Base-by-base conservation (phyloP, 495 filamentous ascomycete species). In the Lineolata rhizophorae region DNA sequence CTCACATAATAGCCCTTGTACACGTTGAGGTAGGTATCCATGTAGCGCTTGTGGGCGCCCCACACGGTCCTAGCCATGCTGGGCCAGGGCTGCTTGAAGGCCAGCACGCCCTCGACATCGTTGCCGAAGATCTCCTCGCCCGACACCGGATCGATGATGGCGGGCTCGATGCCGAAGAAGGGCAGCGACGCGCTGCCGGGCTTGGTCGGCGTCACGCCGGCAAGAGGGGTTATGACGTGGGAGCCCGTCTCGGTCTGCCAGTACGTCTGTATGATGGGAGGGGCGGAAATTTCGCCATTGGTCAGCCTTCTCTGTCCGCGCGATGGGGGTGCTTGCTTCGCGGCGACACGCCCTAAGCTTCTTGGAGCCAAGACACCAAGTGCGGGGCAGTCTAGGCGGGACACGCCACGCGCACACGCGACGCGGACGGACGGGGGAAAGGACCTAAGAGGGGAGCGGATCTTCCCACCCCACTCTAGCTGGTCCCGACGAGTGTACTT, bases 241-340 rank as follows among this genome's bases (percentile, higher is more conserved):
- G 83, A 95, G 33, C 87, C 87, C 6, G 87, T 99, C 61, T 99
- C 87, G 38, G 87, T 99, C 72, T 99, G 87, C 90, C 87, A 99
- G 64, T 99, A 99, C 28, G 87, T 99, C 83, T 95, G 46, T 31
- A n/a, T 12, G 17, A 17, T 12, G n/a, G 31, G 13, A 53, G 20
- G 35, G 39, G 29, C 29, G 30, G 16, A n/a, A n/a, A n/a, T n/a
- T n/a, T n/a, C n/a, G n/a, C n/a, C n/a, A n/a, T n/a, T n/a, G n/a
- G 20, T 40, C 21, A 41, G 22, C 21, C 31, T 25, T 25, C 6
- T 25, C n/a, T 25, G 6, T 25, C n/a, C n/a, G 6, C n/a, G 22
- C 22, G 6, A 6, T 25, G n/a, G n/a, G n/a, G n/a, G n/a, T n/a
- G n/a, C n/a, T n/a, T n/a, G n/a, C n/a, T n/a, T n/a, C n/a, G n/a